These are phyloP conservation scores for Pseudogymnoascus sp. DNA, from an alignment of 2,329 filamentous ascomycete species.

Conservation along the genomic window DNA sequence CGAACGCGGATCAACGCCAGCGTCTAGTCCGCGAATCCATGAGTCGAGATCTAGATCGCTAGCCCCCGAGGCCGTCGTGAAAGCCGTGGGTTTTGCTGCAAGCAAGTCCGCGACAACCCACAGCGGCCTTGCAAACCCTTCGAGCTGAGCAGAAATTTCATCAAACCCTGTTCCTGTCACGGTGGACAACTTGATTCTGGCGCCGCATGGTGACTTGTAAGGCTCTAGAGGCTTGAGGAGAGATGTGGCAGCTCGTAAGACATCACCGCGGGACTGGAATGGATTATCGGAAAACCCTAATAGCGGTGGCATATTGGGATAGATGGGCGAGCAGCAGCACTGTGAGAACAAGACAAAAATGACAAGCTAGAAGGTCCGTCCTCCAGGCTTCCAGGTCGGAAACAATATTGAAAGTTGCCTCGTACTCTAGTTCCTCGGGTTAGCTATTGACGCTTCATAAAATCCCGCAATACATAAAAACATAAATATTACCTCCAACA, in stretches of 20 bases:
- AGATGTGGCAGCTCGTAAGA: slow-evolving; percentile 30
- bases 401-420: not conserved
- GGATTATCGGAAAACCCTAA: slow-evolving; percentile 37
- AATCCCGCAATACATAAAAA: not conserved
- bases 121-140: slow-evolving; percentile 35
- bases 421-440: not conserved
- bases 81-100: not conserved
- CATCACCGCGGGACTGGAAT: slow-evolving; percentile 30
- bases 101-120: slow-evolving; percentile 23
- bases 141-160: slow-evolving; percentile 38
- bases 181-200: slow-evolving; percentile 32
- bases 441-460: not conserved
- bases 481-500: not conserved
- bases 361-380: not conserved
- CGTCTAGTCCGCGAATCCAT: slow-evolving; percentile 15
- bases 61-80: not conserved
- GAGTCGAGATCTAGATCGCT: slow-evolving; percentile 10
- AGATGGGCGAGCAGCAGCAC: not conserved
- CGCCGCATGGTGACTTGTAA: slow-evolving; percentile 31
- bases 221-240: slow-evolving; percentile 22
- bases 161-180: slow-evolving; percentile 37
- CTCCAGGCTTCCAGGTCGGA: too few species aligned
- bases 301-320: slow-evolving; percentile 30
- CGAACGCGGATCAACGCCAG: slow-evolving; percentile 27
- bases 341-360: not conserved